Evolutionary conservation across 1,139 yeast genomes (phyloP), one percentile per base, ranked within the genome.

Genomic region (Scheffersomyces quercinus): DNA sequence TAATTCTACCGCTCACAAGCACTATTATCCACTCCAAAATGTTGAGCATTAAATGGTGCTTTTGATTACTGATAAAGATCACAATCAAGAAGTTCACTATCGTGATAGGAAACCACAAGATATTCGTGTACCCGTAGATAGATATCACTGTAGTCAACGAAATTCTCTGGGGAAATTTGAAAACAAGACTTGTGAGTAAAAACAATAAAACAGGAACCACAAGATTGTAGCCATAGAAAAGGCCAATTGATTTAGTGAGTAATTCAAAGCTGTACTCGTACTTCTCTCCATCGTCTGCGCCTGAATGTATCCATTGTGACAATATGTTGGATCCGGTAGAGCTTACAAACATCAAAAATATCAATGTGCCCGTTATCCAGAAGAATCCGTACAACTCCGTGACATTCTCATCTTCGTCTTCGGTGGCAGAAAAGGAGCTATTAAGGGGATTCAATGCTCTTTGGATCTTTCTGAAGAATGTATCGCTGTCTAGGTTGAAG

Each of bases 311-410:
- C 87, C 88, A 55, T 69, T 79, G 54, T 60, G 73, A 32, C 36
- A 73, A 52, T 12, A 73, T 49, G 43, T 73, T 71, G 12, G 76
- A 62, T 2, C 75, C 78, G 0, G 96, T 85, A 32, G 88, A 79
- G 42, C 90, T 77, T 46, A 88, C 85, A 66, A 88, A 88, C 62
- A 88, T 72, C 35, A 83, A 70, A 50, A 86, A 82, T 1, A 87
- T 81, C 42, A 87, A 78, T 0, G 95, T 85, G 0, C 89, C 88
- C 10, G 90, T 85, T 37, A 88, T 82, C 96, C 96, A 88, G 36
- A 88, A 70, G 26, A 90, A 86, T 1, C 96, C 96, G 57, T 88
- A 88, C 41, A 88, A 65, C 57, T 88, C 96, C 2, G 83, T 74
- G 4, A 65, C 62, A 10, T 68, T 69, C 16, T 65, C 65, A 36